phyloP scores from a whole-genome alignment of 345 rosid species.

The Cardamine occulta region DNA sequence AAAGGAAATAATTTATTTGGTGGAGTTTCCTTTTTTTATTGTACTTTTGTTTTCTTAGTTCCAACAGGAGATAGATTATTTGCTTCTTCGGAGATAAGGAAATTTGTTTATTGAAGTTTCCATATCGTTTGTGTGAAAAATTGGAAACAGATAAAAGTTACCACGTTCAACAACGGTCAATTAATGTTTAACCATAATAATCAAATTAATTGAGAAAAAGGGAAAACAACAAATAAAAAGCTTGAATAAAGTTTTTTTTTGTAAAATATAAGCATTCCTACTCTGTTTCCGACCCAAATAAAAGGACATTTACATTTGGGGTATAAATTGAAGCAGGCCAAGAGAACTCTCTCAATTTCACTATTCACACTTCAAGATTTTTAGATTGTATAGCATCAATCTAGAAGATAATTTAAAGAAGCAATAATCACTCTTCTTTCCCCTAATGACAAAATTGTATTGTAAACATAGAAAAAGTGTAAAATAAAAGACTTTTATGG shows the following conservation, averaged over 20 bases:
- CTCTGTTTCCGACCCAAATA: neutral
- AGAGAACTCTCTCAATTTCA: neutral
- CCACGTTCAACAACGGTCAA: neutral
- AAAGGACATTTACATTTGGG: neutral
- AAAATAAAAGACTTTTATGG: neutral
- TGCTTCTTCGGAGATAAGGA: neutral
- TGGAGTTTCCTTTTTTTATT: neutral
- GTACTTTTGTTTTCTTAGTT: neutral
- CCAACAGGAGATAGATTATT: neutral
- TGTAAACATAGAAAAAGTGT: neutral
- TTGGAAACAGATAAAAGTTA: neutral
- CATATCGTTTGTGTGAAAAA: neutral
- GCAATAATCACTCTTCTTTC: no score
- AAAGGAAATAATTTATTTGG: neutral
- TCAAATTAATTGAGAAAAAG: neutral
- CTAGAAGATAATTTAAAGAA: no score
- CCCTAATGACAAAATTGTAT: neutral
- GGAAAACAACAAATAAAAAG: neutral
- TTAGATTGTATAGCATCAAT: neutral
- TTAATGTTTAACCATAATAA: neutral
- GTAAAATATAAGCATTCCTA: neutral
- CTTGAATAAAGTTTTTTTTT: neutral
- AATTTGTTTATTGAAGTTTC: neutral
- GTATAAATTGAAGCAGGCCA: neutral
- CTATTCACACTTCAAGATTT: neutral